Conservation (phyloP, 2,329 filamentous ascomycete genomes). For the Stemphylium beticola region DNA sequence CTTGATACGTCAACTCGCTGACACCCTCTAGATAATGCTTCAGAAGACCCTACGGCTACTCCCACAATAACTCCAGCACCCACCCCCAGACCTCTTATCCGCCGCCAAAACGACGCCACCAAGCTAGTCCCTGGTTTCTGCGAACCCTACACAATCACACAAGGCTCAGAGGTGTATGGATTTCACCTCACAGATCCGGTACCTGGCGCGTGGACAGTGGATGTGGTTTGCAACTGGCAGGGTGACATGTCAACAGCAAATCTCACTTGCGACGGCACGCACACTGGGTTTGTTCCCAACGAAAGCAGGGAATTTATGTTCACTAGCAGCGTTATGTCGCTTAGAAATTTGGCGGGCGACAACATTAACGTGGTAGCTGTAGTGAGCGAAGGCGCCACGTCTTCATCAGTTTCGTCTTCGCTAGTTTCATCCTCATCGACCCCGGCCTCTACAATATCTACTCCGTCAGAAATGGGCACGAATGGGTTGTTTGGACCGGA, state of each 20-base stretch:
- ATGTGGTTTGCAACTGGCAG: conserved; percentile 31
- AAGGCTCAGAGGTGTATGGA: conserved; percentile 28
- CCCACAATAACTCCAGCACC: conserved; percentile 8
- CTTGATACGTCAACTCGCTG: not conserved
- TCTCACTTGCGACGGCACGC: conserved; percentile 27
- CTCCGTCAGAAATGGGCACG: not conserved
- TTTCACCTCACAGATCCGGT: conserved; percentile 29
- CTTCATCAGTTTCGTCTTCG: not conserved
- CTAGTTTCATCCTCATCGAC: not conserved
- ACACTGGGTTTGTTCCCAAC: conserved; percentile 13
- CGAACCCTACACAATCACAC: conserved; percentile 32
- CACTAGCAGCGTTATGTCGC: too few species aligned
- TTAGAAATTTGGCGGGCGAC: too few species aligned
- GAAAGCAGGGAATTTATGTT: not conserved
- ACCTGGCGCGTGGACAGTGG: conserved; percentile 25
- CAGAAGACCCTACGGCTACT: not conserved
- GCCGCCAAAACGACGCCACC: conserved; percentile 17
- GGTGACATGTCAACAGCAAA: conserved; percentile 29
- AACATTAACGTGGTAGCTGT: conserved; percentile 14
- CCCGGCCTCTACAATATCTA: not conserved
- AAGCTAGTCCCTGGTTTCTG: conserved; percentile 14
- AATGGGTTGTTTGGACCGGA: too few species aligned
- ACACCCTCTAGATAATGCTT: not conserved
- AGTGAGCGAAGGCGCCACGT: conserved; percentile 17
- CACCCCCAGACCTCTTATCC: conserved; percentile 26